Conservation (phyloP, 2,329 filamentous ascomycete genomes). For the Diaporthe destruens region DNA sequence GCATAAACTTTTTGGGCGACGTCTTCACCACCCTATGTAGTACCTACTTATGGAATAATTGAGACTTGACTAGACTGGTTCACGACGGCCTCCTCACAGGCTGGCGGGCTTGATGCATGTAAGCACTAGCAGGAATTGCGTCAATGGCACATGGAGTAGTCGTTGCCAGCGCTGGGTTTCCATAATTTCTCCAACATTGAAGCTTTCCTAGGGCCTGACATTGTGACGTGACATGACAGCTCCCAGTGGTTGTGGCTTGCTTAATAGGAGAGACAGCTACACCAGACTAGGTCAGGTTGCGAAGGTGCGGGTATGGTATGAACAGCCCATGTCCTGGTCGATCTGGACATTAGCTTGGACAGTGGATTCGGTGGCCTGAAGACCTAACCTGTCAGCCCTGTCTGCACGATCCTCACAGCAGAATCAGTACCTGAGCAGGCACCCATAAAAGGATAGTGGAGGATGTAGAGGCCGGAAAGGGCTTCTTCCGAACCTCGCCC, state of each 20-base stretch:
- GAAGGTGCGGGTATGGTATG: not conserved
- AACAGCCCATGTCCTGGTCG: not conserved
- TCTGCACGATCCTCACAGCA: no score
- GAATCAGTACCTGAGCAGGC: no score
- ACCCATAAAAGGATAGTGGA: not conserved
- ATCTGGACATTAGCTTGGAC: not conserved
- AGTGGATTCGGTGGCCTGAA: not conserved
- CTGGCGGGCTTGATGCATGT: not conserved
- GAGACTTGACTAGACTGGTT: not conserved
- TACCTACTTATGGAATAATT: no score
- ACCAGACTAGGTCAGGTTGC: not conserved
- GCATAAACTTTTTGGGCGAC: not conserved
- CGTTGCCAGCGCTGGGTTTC: not conserved
- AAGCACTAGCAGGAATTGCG: slow-evolving; percentile 9
- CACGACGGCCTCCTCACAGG: not conserved
- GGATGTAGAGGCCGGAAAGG: not conserved
- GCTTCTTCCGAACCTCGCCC: not conserved
- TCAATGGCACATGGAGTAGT: slow-evolving; percentile 1
- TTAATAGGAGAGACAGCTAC: not conserved
- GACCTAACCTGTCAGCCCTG: not conserved
- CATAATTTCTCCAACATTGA: not conserved
- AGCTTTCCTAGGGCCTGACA: not conserved
- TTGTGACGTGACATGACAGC: not conserved
- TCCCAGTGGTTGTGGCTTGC: not conserved
- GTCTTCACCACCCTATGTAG: not conserved